Percentiles rank a stretch among this genome's conserved stretches.
These are phyloP conservation scores for Kluyveromyces wickerhamii DNA, from an alignment of 805 yeast genomes.

Conservation along the genomic window DNA sequence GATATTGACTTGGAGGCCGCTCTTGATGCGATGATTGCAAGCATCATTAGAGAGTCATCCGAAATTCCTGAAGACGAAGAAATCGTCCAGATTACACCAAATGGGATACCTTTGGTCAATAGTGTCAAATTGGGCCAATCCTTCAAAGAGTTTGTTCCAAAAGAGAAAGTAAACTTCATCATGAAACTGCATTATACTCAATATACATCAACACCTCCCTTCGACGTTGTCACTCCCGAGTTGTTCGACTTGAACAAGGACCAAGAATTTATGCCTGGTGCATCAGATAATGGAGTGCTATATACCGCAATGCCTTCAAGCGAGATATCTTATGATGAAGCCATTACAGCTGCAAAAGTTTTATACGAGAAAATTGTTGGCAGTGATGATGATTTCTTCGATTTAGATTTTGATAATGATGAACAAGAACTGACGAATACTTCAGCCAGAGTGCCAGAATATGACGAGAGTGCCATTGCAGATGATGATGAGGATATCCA, in stretches of 20 bases:
- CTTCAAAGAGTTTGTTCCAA: constrained; percentile 76
- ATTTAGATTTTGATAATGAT: constrained; percentile 93
- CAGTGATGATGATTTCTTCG: constrained; percentile 91
- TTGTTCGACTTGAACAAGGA: constrained; percentile 32
- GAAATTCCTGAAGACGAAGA: constrained; percentile 51
- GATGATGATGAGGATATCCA: constrained; percentile 26
- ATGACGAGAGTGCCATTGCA: constrained; percentile 23
- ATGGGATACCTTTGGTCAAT: constrained; percentile 64
- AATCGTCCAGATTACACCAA: constrained; percentile 44
- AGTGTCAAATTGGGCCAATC: constrained; percentile 83
- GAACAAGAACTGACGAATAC: constrained; percentile 39
- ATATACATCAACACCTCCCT: constrained; percentile 46
- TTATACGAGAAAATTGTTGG: constrained; percentile 79
- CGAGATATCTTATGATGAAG: constrained; percentile 88
- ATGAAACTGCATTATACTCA: constrained; percentile 58
- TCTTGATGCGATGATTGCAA: constrained; percentile 65
- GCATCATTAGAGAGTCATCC: constrained; percentile 72
- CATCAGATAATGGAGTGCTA: constrained; percentile 41
- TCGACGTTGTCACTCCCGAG: constrained; percentile 41
- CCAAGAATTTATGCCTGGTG: constrained; percentile 27
- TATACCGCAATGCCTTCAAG: constrained; percentile 65
- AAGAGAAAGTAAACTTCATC: constrained; percentile 55
- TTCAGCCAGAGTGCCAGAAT: constrained; percentile 4
- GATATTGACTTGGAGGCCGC: constrained; percentile 76
- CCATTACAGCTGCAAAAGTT: constrained; percentile 69